These are phyloP conservation scores for Arxiozyma slooffiae DNA, from an alignment of 1,139 yeast genomes.

Conservation along the genomic window DNA sequence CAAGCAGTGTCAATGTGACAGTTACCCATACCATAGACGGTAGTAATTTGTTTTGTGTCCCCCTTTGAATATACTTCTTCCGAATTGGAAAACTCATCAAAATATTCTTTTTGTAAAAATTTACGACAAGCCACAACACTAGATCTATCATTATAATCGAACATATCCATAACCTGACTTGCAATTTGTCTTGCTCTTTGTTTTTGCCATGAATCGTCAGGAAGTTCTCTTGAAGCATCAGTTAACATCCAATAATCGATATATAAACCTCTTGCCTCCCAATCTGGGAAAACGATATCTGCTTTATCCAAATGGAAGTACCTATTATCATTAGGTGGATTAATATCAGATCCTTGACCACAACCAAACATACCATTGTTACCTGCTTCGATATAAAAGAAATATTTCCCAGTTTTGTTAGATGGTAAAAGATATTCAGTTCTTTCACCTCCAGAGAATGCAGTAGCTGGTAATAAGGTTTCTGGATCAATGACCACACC, in stretches of 20 bases:
- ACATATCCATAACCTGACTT: constrained; percentile 70
- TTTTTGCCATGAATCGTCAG: constrained; percentile 68
- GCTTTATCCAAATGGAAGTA: constrained; percentile 59
- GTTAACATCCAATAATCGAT: constrained; percentile 82
- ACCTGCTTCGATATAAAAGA: constrained; percentile 76
- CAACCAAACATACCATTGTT: constrained; percentile 95
- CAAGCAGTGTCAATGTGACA: constrained; percentile 97
- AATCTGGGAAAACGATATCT: constrained; percentile 72
- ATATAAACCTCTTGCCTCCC: constrained; percentile 66
- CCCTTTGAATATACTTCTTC: constrained; percentile 47
- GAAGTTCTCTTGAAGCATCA: constrained; percentile 84
- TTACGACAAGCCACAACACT: constrained; percentile 54
- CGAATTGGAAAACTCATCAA: constrained; percentile 59
- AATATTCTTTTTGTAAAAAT: constrained; percentile 46
- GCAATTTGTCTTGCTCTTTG: constrained; percentile 71
- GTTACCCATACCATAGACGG: constrained; percentile 79
- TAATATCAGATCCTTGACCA: constrained; percentile 51
- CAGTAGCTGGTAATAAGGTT: constrained; percentile 61
- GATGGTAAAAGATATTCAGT: constrained; percentile 61
- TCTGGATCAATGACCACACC: constrained; percentile 62
- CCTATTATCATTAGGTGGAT: constrained; percentile 60
- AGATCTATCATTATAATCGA: constrained; percentile 46
- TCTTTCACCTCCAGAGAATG: constrained; percentile 83
- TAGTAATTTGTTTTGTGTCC: constrained; percentile 29
- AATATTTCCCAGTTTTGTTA: constrained; percentile 27